Conservation (phyloP, 2,329 filamentous ascomycete genomes). For the Chaetomiaceae sp. region DNA sequence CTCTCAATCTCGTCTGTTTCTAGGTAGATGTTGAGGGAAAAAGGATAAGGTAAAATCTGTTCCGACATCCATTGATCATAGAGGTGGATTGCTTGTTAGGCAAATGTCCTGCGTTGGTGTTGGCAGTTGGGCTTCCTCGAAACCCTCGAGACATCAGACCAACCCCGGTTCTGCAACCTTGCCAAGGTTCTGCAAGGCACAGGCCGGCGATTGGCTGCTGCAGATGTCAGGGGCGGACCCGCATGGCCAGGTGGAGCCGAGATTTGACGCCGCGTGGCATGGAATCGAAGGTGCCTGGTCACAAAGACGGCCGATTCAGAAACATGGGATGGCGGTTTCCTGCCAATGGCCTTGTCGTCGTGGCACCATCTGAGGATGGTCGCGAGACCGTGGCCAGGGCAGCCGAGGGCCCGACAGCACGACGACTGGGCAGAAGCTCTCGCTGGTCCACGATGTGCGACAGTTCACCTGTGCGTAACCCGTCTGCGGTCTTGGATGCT, state of each 20-base stretch:
- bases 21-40: too few species aligned
- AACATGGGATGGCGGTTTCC: conserved; percentile 14
- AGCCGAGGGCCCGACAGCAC: not conserved
- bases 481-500: not conserved
- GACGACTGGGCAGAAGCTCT: conserved; percentile 5
- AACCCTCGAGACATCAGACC: not conserved
- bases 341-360: conserved; percentile 7
- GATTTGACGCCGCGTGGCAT: conserved; percentile 6
- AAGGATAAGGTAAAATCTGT: too few species aligned
- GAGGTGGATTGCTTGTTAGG: too few species aligned
- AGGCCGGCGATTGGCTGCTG: conserved; percentile 16
- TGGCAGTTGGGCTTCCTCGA: not conserved
- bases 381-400: conserved; percentile 1
- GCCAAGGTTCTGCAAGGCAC: conserved; percentile 22
- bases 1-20: too few species aligned
- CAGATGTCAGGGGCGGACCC: conserved; percentile 7
- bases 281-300: conserved; percentile 1
- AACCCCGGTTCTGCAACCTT: not conserved
- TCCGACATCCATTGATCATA: too few species aligned
- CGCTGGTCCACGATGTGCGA: not conserved
- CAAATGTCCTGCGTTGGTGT: not conserved
- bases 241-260: not conserved
- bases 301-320: conserved; percentile 10
- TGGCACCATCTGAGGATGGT: conserved; percentile 10
- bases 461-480: not conserved